A percentile compares a stretch with the other conserved stretches of the same genome.
Conservation (phyloP, 768 basidiomycete species). For the Mrakia blollopis region DNA sequence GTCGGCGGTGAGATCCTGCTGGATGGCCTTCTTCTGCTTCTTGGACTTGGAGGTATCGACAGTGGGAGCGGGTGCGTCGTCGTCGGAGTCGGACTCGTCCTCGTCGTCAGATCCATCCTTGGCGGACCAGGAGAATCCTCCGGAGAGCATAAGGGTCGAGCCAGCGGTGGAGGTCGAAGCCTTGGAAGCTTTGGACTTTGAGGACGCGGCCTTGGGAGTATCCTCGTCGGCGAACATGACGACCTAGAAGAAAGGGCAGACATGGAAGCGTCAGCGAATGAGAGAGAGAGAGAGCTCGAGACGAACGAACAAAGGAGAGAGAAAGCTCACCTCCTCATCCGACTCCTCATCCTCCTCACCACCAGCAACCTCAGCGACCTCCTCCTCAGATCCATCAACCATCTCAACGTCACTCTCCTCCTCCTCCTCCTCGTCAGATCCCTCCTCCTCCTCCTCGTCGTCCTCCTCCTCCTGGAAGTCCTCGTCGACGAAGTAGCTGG, state of each 20-base stretch:
- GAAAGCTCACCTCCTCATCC: slow-evolving; percentile 43
- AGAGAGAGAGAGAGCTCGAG: not conserved
- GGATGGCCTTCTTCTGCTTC: slow-evolving; percentile 51
- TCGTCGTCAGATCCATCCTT: slow-evolving; percentile 40
- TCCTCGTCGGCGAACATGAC: slow-evolving; percentile 25
- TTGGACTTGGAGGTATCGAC: slow-evolving; percentile 50
- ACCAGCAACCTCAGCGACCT: slow-evolving; percentile 40
- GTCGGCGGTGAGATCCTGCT: slow-evolving; percentile 61
- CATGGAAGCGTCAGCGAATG: not conserved
- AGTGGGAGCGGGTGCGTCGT: slow-evolving; percentile 5
- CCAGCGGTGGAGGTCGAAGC: slow-evolving; percentile 23
- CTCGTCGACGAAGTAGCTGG: slow-evolving; percentile 72
- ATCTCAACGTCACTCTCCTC: slow-evolving; percentile 34
- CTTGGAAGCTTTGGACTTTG: slow-evolving; percentile 28
- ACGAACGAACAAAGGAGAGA: not conserved
- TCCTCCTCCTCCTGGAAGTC: slow-evolving; percentile 49
- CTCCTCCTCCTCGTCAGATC: slow-evolving; percentile 54
- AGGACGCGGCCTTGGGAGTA: slow-evolving; percentile 37
- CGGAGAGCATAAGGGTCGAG: slow-evolving; percentile 37
- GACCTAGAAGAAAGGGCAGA: slow-evolving; percentile 11
- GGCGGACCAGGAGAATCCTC: slow-evolving; percentile 45
- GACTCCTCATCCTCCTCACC: slow-evolving; percentile 42
- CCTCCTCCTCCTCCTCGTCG: slow-evolving; percentile 41
- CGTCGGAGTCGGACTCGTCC: slow-evolving; percentile 34
- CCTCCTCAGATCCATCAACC: slow-evolving; percentile 36